phyloP scores from a whole-genome alignment of 768 basidiomycete species.

The Paxillus ammoniavirescens region DNA sequence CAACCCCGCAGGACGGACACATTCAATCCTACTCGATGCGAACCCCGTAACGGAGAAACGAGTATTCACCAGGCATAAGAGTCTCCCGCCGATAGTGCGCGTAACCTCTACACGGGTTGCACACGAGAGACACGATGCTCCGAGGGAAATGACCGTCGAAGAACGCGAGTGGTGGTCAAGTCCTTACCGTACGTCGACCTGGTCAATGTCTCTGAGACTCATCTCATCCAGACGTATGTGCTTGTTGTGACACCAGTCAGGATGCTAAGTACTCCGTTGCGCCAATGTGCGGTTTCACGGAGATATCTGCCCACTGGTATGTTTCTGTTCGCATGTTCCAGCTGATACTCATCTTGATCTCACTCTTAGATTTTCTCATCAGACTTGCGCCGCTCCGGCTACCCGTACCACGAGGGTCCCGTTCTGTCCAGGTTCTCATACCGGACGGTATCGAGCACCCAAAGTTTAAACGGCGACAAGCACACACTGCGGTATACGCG shows the following conservation, averaged over 20 bases:
- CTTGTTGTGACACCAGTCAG: constrained; percentile 46
- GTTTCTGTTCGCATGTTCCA: constrained; percentile 6
- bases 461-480: constrained; percentile 49
- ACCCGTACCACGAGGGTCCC: constrained; percentile 28
- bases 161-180: constrained; percentile 71
- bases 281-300: constrained; percentile 50
- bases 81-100: constrained; percentile 47
- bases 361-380: constrained; percentile 58
- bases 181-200: constrained; percentile 60
- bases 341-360: constrained; percentile 1
- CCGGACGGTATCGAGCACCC: constrained; percentile 69
- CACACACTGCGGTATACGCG: constrained; percentile 51
- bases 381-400: constrained; percentile 54
- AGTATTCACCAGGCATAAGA: constrained; percentile 55
- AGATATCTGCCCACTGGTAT: constrained; percentile 58
- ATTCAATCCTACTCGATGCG: constrained; percentile 61
- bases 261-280: constrained; percentile 66
- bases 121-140: constrained; percentile 32
- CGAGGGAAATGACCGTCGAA: constrained; percentile 57
- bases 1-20: constrained; percentile 39
- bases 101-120: constrained; percentile 28
- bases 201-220: background rate
- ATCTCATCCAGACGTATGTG: background rate
- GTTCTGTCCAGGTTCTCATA: constrained; percentile 33
- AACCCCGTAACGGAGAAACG: constrained; percentile 56